Percentiles rank a stretch among this genome's conserved stretches.
These are phyloP conservation scores for Zoysia pacifica DNA, from an alignment of 176 grass and related monocot species.

Conservation along the genomic window DNA sequence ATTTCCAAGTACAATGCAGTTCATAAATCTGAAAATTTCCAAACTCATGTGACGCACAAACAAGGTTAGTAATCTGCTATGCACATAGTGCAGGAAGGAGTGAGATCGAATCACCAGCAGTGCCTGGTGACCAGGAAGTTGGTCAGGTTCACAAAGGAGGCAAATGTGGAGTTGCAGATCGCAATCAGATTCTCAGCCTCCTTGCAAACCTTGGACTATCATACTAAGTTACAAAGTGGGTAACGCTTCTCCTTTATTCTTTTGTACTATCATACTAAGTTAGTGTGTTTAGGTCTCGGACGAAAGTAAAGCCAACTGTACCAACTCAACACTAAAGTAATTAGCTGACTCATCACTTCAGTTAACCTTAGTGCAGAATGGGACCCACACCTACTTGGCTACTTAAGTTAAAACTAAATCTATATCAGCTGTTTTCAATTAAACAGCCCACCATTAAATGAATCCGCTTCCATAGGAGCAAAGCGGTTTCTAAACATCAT, in stretches of 20 bases:
- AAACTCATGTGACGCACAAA: too few relatives aligned
- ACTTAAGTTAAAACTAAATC: neutral
- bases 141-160: too few relatives aligned
- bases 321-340: conserved; percentile 4
- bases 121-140: too few relatives aligned
- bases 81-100: too few relatives aligned
- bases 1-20: too few relatives aligned
- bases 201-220: conserved; percentile 41
- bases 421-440: conserved; percentile 3
- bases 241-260: conserved; percentile 16
- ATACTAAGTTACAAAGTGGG: conserved; percentile 18
- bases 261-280: conserved; percentile 12
- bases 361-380: conserved; percentile 7
- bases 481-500: conserved; percentile 37
- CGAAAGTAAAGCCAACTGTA: neutral
- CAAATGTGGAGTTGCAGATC: too few relatives aligned
- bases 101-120: too few relatives aligned
- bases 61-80: too few relatives aligned
- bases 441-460: conserved; percentile 21
- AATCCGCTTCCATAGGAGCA: conserved; percentile 20
- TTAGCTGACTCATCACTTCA: conserved; percentile 12
- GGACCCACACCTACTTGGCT: neutral
- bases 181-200: neutral
- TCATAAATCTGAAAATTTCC: too few relatives aligned
- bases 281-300: neutral